Evolutionary conservation across 148 eudicot genomes (phyloP), one percentile per base, ranked within the genome.

Genomic region (Hydrangea macrophylla): DNA sequence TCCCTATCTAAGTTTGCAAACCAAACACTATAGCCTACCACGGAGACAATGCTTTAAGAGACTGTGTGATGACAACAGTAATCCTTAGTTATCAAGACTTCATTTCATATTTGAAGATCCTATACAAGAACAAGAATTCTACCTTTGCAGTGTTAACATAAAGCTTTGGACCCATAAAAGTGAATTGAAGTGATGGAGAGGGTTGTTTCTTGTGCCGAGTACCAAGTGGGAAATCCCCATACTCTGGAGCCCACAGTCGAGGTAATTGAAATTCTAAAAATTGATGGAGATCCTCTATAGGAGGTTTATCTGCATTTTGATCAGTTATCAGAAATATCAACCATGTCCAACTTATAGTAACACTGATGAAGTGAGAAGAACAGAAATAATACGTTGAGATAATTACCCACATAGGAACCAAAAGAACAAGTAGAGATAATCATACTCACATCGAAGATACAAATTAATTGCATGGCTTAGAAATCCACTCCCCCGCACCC

Each of bases 201-300:
- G 81, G 74, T 62, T 86, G 85, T 76, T 82, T 90, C 83, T 71
- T 88, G 72, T 84, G 87, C n/a, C 85, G 83, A 64, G 86, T 87
- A 66, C 85, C 81, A 63, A 93, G 83, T 39, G 98, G 98, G 61
- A 93, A 90, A 73, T 93, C 96, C 24, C 86, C 87, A 66, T 80
- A 93, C 10, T 84, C 89, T 0, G 98, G 98, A 60, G 98, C 95
- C 98, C 98, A 93, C 74, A 88, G 96, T 68, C 95, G 92, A 75
- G 98, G 92, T 71, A 93, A 73, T 65, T 93, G 98, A 75, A 86
- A 93, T 75, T 90, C 98, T 25, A 93, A 76, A 78, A 93, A 93
- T 70, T 88, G 92, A 27, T 83, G 62, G 15, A 93, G 94, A 72
- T 93, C 98, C 79, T 93, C 95, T 45, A 86, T 76, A 15, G 85